Evolutionary conservation across 2,329 filamentous ascomycete species (phyloP).

Genomic region (Xylaria sp.): DNA sequence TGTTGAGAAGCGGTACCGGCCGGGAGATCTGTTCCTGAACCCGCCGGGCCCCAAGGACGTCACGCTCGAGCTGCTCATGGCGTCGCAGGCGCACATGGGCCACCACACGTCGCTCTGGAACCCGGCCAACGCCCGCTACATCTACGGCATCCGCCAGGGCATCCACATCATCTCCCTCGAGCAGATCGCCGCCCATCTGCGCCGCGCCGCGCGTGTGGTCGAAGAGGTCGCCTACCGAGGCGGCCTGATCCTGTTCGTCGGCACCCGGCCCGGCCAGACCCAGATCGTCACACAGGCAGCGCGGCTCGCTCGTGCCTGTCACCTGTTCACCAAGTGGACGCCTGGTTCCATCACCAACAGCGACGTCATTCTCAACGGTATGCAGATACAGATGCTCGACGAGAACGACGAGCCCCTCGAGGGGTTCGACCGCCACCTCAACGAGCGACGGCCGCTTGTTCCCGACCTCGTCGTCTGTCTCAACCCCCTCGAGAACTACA

Average conservation of each 20-base stretch:
- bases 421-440: conserved; percentile 74
- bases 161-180: conserved; percentile 96
- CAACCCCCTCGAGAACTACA: conserved; percentile 93
- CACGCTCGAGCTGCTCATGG: conserved; percentile 89
- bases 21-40: conserved; percentile 72
- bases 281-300: conserved; percentile 84
- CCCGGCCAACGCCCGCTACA: conserved; percentile 91
- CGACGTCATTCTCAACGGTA: conserved; percentile 82
- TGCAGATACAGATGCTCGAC: conserved; percentile 79
- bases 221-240: conserved; percentile 85
- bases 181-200: conserved; percentile 85
- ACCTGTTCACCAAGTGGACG: conserved; percentile 93
- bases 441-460: conserved; percentile 73
- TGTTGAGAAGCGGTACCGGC: conserved; percentile 69
- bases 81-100: conserved; percentile 87
- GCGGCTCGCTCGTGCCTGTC: conserved; percentile 79
- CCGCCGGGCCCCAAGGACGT: conserved; percentile 83
- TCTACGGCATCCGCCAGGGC: conserved; percentile 87
- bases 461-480: conserved; percentile 93
- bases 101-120: conserved; percentile 95
- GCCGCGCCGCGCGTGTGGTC: conserved; percentile 92
- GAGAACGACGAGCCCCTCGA: conserved; percentile 70
- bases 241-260: conserved; percentile 90
- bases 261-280: conserved; percentile 84
- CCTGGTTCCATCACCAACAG: conserved; percentile 93